Conservation (phyloP, 371 early-diverging fungal species). For the Fennellomyces sp. region DNA sequence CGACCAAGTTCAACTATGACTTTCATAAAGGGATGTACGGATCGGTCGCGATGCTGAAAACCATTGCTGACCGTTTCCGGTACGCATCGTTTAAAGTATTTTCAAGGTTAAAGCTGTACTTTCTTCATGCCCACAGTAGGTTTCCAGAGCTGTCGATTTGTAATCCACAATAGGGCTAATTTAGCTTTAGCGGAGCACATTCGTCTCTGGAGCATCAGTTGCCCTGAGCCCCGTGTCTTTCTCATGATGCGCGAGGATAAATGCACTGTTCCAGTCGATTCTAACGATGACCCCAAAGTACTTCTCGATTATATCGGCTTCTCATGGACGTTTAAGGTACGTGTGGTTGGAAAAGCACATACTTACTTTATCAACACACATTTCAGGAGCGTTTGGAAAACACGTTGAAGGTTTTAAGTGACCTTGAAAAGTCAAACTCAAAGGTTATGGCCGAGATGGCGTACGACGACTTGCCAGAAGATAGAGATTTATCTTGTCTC, state of each 20-base stretch:
- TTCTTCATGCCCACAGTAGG: constrained; percentile 10
- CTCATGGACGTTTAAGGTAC: constrained; percentile 6
- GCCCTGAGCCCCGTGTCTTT: not conserved
- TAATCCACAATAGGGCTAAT: not conserved
- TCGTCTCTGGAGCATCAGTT: constrained; percentile 6
- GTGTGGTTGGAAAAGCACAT: too few relatives aligned
- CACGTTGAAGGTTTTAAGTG: not conserved
- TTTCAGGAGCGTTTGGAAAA: not conserved
- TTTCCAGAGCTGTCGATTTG: too few relatives aligned
- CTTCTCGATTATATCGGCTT: constrained; percentile 6
- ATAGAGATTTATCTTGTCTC: not conserved
- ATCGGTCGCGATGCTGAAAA: constrained; percentile 4
- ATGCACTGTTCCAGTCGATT: not conserved
- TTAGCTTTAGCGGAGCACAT: not conserved
- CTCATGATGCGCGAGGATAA: constrained; percentile 6
- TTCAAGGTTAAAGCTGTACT: constrained; percentile 1
- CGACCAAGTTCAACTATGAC: constrained; percentile 5
- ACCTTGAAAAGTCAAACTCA: not conserved
- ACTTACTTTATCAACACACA: too few relatives aligned
- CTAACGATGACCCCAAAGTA: constrained; percentile 1
- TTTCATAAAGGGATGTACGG: constrained; percentile 15
- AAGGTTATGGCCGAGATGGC: not conserved
- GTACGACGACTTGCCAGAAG: not conserved
- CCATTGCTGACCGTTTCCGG: constrained; percentile 4
- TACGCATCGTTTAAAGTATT: constrained; percentile 2